These are phyloP conservation scores for Jasminum sambac DNA, from an alignment of 257 asterid species.

Conservation along the genomic window DNA sequence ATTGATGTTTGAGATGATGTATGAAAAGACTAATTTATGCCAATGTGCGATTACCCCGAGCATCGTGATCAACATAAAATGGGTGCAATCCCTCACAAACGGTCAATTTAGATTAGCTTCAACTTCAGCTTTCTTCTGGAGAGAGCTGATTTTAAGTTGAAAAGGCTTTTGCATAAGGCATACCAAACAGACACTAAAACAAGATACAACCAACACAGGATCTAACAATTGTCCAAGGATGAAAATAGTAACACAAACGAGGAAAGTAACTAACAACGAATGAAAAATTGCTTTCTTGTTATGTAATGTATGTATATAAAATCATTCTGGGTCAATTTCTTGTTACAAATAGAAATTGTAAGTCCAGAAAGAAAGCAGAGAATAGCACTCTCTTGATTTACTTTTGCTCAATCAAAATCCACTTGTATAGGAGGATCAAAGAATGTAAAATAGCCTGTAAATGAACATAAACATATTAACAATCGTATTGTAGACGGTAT, in stretches of 20 bases:
- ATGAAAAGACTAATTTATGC: too few species aligned
- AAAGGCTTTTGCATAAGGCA: not conserved
- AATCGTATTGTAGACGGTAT: not conserved
- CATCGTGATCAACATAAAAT: too few species aligned
- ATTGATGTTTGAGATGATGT: too few species aligned
- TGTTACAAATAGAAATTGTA: not conserved
- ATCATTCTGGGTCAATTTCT: not conserved
- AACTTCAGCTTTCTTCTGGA: too few species aligned
- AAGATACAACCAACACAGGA: not conserved
- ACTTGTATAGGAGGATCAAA: slow-evolving; percentile 27
- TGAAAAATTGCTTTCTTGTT: not conserved
- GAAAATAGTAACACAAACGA: not conserved
- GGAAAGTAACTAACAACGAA: not conserved
- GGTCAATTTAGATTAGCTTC: too few species aligned
- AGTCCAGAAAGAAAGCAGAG: not conserved
- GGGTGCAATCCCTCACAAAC: too few species aligned
- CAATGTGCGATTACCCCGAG: too few species aligned
- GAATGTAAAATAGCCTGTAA: slow-evolving; percentile 27
- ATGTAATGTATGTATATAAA: not conserved
- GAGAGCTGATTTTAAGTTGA: too few species aligned
- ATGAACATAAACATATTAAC: slow-evolving; percentile 16
- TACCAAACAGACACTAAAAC: not conserved
- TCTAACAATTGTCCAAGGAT: not conserved
- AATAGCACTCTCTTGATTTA: not conserved
- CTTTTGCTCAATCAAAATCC: slow-evolving; percentile 2